Base-by-base conservation (phyloP, 2,329 filamentous ascomycete genomes). In the Magnaporthiopsis rhizophila region DNA sequence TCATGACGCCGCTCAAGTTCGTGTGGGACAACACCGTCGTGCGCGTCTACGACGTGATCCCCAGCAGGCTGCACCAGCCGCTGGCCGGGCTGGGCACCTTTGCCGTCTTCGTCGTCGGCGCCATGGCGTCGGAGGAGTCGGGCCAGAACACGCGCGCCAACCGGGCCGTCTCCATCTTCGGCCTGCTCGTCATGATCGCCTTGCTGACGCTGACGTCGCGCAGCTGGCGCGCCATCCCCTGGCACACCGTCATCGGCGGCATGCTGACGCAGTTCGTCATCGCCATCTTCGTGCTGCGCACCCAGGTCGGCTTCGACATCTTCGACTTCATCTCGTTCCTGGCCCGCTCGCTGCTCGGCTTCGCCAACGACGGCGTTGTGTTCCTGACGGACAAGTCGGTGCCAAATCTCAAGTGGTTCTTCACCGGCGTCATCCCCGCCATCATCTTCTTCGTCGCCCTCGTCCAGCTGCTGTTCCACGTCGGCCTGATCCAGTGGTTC, bases 401-500 rank as follows among this genome's bases (percentile, higher is more conserved):
- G 7, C 72, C 79, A 3, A 50, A 75, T 3, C 71, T 81, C 0
- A 69, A 71, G 4, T 92, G 83, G 84, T 97, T 96, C 83, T 81
- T 97, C 67, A 82, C 89, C 62, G 80, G 82, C 62, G 92, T 96
- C 67, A 83, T 96, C n/a, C 92, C 93, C 0, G 88, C 93, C 71
- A 96, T 97, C 77, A 91, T 97, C 79, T 97, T 97, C 86, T 97
- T 97, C 85, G 90, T 97, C 65, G 87, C 92, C 1, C 81, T 97
- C n/a, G 91, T 96, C 32, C 90, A 96, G 76, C 85, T 97, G 18
- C 77, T 96, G 58, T 96, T 91, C 80, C 89, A 93, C 80, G 82
- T 87, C 70, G 90, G 89, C 2, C 81, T 92, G 67, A 79, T 97
- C 63, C 92, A 96, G 77, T 97, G 93, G 92, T 91, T 93, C 77